Evolutionary conservation across 2,329 filamentous ascomycete species (phyloP), one percentile per base, ranked within the genome.

Genomic region (Colletotrichum sp.): DNA sequence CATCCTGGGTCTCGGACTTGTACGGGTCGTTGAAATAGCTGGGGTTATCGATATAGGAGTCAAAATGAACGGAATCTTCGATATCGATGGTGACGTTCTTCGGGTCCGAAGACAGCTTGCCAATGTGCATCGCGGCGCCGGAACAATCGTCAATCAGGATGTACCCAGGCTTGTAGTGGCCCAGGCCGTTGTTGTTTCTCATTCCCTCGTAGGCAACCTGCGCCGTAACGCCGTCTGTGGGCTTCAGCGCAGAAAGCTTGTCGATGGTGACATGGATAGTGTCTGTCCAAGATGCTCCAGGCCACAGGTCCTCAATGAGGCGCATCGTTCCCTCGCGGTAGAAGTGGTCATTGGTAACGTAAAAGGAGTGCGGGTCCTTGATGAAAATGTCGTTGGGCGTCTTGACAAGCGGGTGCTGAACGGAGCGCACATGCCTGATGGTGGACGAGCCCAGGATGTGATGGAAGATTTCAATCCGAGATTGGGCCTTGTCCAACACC

Each of bases 311-410:
- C 77, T 93, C 92, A 0, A 92, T 2, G 0, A 79, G 10, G 3
- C 90, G 86, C 81, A 87, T 80, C 1, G 80, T 7, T 0, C 91
- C 91, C 2, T 88, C 85, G 0, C 84, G 86, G 80, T 92, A 87
- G 77, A 83, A 82, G 70, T 93, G 91, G 77, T 93, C 92, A 76
- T 93, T 93, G 0, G 91, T 92, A 7, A 92, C 88, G 66, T 90
- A 89, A 80, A 93, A 87, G 0, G 87, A 87, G 15, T 79, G 83
- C 0, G 88, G 86, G 0, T 84, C 88, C 6, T 82, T 79, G 3
- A 87, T 90, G 7, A 88, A 81, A 15, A 93, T 82, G 76, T 93
- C 92, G 76, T 93, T 93, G 2, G 92, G 91, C 0, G 90, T 92
- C 12, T 79, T 80, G 63, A 93, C 87, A 39, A 91, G 78, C 1